Percentiles rank a stretch among this genome's conserved stretches.
These are phyloP conservation scores for Colletotrichum phormii DNA, from an alignment of 2,329 filamentous ascomycete genomes.

Conservation along the genomic window DNA sequence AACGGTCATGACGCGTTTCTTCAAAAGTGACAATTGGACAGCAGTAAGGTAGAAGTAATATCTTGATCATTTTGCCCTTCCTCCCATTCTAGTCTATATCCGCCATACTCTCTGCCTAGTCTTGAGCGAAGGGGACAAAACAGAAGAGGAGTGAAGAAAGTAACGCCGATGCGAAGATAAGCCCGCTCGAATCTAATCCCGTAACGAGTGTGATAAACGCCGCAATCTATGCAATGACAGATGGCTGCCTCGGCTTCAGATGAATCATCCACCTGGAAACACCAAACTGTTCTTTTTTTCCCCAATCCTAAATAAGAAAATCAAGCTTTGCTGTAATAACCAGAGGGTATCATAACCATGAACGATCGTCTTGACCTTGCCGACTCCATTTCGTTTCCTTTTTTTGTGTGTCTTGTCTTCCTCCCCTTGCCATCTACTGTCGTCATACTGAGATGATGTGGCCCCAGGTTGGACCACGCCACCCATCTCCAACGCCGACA, in stretches of 20 bases:
- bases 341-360: slow-evolving; percentile 37
- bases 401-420: not conserved
- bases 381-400: not conserved
- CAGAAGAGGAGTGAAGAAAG: not conserved
- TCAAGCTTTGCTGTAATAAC: not conserved
- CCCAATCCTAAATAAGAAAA: not conserved
- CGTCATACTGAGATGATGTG: not conserved
- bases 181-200: not conserved
- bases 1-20: not conserved
- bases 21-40: not conserved
- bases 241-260: not conserved
- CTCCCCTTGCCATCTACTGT: not conserved
- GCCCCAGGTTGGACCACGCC: no score
- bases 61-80: not conserved
- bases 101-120: not conserved
- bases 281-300: not conserved
- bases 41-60: not conserved
- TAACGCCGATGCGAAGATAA: not conserved
- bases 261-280: not conserved
- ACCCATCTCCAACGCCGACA: not conserved
- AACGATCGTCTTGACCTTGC: slow-evolving; percentile 16
- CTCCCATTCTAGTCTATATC: not conserved
- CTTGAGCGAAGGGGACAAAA: not conserved
- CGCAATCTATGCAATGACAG: not conserved
- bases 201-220: not conserved